Conservation (phyloP, 768 basidiomycete genomes). For the Lentinus tigrinus region DNA sequence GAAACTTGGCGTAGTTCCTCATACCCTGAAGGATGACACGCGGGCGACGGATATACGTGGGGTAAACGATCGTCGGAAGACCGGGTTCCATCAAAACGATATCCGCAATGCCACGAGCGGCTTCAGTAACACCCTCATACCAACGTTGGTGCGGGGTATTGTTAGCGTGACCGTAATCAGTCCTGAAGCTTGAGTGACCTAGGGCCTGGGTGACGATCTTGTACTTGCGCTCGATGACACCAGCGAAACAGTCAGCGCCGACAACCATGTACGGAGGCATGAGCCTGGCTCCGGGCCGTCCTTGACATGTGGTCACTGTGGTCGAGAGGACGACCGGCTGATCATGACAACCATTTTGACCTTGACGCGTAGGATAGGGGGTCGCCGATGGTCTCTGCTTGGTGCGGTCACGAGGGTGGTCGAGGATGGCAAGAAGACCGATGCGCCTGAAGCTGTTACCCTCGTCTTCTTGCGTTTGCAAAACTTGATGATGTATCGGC, state of each 20-base stretch:
- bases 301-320: conserved; percentile 99
- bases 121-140: conserved; percentile 99
- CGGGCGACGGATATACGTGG: conserved; percentile 96
- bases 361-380: conserved; percentile 93
- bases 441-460: conserved; percentile 98
- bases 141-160: conserved; percentile 99
- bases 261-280: conserved; percentile 92
- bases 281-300: conserved; percentile 88
- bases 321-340: conserved; percentile 96
- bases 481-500: conserved; percentile 96
- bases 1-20: conserved; percentile 97
- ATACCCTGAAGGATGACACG: conserved; percentile 99
- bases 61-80: conserved; percentile 98
- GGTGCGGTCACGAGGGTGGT: conserved; percentile 96
- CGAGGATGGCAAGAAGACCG: conserved; percentile 96
- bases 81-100: conserved; percentile 98
- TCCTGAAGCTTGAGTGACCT: conserved; percentile 97
- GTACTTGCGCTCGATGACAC: conserved; percentile 99
- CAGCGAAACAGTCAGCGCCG: conserved; percentile 98
- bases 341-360: conserved; percentile 99
- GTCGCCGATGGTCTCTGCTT: conserved; percentile 99
- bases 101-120: conserved; percentile 97
- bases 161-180: conserved; percentile 99
- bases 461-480: conserved; percentile 97
- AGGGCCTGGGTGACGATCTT: conserved; percentile 99